phyloP scores from a whole-genome alignment of 78 protist genomes.

The Dictyostelium discoideum region DNA sequence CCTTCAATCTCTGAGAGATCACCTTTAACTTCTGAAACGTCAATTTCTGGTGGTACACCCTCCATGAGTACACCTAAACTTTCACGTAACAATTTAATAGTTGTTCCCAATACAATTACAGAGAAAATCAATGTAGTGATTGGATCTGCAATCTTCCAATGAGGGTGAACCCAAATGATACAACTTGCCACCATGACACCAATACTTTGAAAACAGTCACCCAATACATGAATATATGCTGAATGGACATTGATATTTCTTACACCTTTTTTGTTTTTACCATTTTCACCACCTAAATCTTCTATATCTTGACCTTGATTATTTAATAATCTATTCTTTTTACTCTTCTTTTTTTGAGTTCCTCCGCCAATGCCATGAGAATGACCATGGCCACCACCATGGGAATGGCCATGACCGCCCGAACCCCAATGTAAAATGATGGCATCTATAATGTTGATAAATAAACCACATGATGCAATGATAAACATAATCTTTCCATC shows the following conservation, averaged over 20 bases:
- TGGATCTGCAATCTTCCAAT: conserved; percentile 89
- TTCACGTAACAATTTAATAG: conserved; percentile 59
- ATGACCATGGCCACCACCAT: conserved; percentile 64
- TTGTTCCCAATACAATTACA: conserved; percentile 79
- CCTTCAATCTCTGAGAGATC: conserved; percentile 62
- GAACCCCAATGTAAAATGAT: conserved; percentile 38
- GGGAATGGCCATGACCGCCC: conserved; percentile 51
- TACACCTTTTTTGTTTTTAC: not conserved
- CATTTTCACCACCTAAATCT: not conserved
- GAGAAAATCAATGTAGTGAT: conserved; percentile 87
- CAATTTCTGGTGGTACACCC: conserved; percentile 70
- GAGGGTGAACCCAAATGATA: conserved; percentile 83
- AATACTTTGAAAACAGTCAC: conserved; percentile 88
- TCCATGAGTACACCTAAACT: conserved; percentile 81
- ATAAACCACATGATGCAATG: conserved; percentile 82
- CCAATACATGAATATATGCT: conserved; percentile 90
- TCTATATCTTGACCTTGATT: not conserved
- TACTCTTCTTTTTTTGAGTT: not conserved
- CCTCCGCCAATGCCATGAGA: conserved; percentile 24
- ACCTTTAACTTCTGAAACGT: not conserved
- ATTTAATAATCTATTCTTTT: not conserved
- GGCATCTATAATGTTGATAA: conserved; percentile 77
- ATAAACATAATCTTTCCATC: conserved; percentile 88
- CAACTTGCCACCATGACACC: conserved; percentile 89
- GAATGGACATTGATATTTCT: conserved; percentile 82